Percentiles rank a stretch among this genome's conserved stretches.
Evolutionary conservation across 2,329 filamentous ascomycete genomes (phyloP).

Genomic region (Xylaria sp.): DNA sequence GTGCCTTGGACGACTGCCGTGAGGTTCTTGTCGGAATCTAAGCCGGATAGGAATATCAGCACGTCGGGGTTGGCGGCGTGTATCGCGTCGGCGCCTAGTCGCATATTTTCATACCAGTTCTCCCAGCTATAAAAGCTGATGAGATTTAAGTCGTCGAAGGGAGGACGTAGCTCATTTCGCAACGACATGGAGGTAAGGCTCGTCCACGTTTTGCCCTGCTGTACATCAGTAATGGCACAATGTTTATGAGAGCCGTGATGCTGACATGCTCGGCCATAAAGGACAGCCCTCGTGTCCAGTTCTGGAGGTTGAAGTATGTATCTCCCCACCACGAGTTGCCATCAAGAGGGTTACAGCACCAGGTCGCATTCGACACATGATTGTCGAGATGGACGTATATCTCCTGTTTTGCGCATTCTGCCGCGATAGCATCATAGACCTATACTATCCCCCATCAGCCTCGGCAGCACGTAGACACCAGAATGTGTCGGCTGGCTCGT

Average conservation of each 20-base stretch:
- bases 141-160: constrained; percentile 32
- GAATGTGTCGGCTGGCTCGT: background rate
- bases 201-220: constrained; percentile 41
- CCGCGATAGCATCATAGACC: constrained; percentile 58
- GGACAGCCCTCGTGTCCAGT: constrained; percentile 55
- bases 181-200: constrained; percentile 46
- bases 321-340: constrained; percentile 60
- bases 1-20: constrained; percentile 45
- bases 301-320: constrained; percentile 49
- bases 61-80: constrained; percentile 45
- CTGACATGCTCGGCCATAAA: constrained; percentile 53
- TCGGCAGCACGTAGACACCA: background rate
- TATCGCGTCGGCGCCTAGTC: constrained; percentile 46
- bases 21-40: constrained; percentile 51
- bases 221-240: constrained; percentile 3
- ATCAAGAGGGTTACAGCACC: constrained; percentile 52
- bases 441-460: constrained; percentile 14
- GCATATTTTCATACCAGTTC: constrained; percentile 47
- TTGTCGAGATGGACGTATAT: constrained; percentile 58
- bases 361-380: constrained; percentile 52
- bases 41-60: constrained; percentile 53
- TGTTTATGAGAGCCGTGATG: background rate
- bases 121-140: constrained; percentile 48
- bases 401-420: constrained; percentile 49
- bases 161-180: constrained; percentile 48